Evolutionary conservation across 2,329 filamentous ascomycete genomes (phyloP), one percentile per base, ranked within the genome.

Genomic region (Talaromyces amestolkiae): DNA sequence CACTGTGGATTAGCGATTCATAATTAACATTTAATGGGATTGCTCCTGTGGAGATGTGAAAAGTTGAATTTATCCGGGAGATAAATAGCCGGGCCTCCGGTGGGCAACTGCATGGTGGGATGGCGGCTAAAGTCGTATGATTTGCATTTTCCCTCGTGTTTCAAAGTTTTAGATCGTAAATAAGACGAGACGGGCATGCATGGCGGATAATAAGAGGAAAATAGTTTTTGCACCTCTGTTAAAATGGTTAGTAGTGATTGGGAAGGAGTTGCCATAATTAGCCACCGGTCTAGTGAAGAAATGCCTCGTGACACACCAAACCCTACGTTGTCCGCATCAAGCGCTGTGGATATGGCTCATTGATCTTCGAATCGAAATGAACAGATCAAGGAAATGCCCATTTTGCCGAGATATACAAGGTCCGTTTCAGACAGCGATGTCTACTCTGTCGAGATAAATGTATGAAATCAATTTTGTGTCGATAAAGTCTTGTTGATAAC

Each of bases 101-200:
- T 35, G 51, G 8, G 6, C 27, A 31, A 31, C 7, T 31, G 6
- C 7, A 7, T 7, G 27, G 51, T 54, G 53, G 51, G 51, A 56
- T 56, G 11, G 33, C 53, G 53, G 53, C 53, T 56, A 56, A 56
- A 56, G n/a, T 56, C 33, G n/a, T 24, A 7, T 31, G 31, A 56
- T 37, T 35, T 22, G 51, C 51, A 22, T 11, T 56, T 54, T 56
- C 17, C 9, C 31, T 54, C 31, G n/a, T 37, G n/a, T 56, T 39
- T 56, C 53, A 15, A 37, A 5, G n/a, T 35, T 54, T 37, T 10
- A 5, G 24, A 51, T 51, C 47, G 24, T 17, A n/a, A 13, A 24
- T 9, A 43, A 31, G 22, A 24, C 13, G 45, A 13, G 22, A 49
- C 27, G 6, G 33, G 6, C 5, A 33, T 8, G 6, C 24, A 15